Percentiles rank a stretch among this genome's conserved stretches.
Evolutionary conservation across 2,329 filamentous ascomycete genomes (phyloP).

Genomic region (Colletotrichum shisoi): DNA sequence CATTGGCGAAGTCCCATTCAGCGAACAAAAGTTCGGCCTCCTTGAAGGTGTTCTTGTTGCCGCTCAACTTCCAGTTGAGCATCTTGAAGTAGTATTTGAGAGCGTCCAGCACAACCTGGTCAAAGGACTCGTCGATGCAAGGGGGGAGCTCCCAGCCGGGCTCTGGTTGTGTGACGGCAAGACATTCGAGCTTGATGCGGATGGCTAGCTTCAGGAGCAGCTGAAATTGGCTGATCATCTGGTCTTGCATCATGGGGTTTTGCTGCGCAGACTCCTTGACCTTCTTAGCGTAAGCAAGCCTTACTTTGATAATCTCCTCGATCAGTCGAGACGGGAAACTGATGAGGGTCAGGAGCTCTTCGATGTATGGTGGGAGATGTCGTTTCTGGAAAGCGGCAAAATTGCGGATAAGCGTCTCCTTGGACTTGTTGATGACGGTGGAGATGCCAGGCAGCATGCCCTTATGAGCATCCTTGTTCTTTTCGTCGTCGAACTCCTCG

Average conservation of each 20-base stretch:
- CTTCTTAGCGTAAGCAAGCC: conserved; percentile 88
- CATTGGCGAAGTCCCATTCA: conserved; percentile 97
- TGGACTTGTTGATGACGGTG: conserved; percentile 89
- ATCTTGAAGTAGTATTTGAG: conserved; percentile 99
- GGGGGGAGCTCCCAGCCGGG: conserved; percentile 94
- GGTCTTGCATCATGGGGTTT: conserved; percentile 91
- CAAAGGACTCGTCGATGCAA: conserved; percentile 96
- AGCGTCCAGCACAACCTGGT: conserved; percentile 87
- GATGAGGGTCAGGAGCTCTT: conserved; percentile 93
- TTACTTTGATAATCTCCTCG: conserved; percentile 93
- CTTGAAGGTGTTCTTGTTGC: conserved; percentile 99
- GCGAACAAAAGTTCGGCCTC: conserved; percentile 97
- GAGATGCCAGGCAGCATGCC: conserved; percentile 88
- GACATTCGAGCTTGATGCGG: conserved; percentile 88
- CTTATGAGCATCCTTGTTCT: conserved; percentile 55
- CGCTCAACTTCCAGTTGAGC: conserved; percentile 95
- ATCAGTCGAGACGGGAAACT: conserved; percentile 96
- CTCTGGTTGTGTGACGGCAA: conserved; percentile 82
- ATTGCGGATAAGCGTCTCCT: conserved; percentile 87
- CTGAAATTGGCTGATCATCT: conserved; percentile 97
- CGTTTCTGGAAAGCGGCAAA: conserved; percentile 84
- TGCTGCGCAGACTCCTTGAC: conserved; percentile 95
- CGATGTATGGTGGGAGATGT: conserved; percentile 93
- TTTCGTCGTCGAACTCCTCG: conserved; percentile 55
- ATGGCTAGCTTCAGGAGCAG: conserved; percentile 91